phyloP scores from a whole-genome alignment of 441 rosid species.

The Arabidopsis lyrata region DNA sequence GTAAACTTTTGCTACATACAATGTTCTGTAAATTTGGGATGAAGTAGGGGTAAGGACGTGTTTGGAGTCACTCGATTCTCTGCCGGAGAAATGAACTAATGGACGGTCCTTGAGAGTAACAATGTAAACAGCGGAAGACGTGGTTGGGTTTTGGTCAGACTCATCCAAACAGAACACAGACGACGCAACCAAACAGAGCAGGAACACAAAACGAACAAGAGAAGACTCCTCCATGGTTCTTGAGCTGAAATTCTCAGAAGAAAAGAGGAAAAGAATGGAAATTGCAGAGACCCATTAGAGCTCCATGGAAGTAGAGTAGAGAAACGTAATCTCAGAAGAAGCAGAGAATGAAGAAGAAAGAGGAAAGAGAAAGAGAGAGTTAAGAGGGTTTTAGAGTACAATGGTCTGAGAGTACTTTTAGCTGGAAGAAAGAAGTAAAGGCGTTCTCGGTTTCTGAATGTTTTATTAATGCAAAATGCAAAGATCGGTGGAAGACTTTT shows the following conservation, averaged over 20 bases:
- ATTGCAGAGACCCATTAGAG: slow-evolving; percentile 47
- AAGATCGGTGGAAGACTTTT: slow-evolving; percentile 43
- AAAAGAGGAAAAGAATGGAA: slow-evolving; percentile 34
- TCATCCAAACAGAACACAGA: slow-evolving; percentile 39
- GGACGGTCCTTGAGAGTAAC: slow-evolving; percentile 80
- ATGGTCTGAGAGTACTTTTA: slow-evolving; percentile 40
- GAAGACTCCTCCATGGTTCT: slow-evolving; percentile 40
- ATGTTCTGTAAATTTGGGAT: slow-evolving; percentile 50
- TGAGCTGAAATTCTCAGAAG: slow-evolving; percentile 30
- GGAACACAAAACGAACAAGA: slow-evolving; percentile 21
- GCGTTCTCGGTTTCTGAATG: slow-evolving; percentile 36
- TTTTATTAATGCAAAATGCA: slow-evolving; percentile 39
- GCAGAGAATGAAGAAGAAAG: not conserved
- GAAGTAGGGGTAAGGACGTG: slow-evolving; percentile 50
- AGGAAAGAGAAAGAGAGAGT: not conserved
- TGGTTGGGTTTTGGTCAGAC: slow-evolving; percentile 51
- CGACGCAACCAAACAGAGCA: slow-evolving; percentile 31
- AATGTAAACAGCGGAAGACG: slow-evolving; percentile 71
- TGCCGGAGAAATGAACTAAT: slow-evolving; percentile 52
- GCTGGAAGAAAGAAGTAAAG: slow-evolving; percentile 33
- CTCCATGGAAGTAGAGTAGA: slow-evolving; percentile 47
- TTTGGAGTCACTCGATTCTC: slow-evolving; percentile 44
- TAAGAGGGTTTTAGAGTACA: slow-evolving; percentile 29
- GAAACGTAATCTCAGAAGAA: slow-evolving; percentile 30
- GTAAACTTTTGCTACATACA: slow-evolving; percentile 44